Base-by-base conservation (phyloP, 176 grass and related monocot species). In the Elymus sibiricus region DNA sequence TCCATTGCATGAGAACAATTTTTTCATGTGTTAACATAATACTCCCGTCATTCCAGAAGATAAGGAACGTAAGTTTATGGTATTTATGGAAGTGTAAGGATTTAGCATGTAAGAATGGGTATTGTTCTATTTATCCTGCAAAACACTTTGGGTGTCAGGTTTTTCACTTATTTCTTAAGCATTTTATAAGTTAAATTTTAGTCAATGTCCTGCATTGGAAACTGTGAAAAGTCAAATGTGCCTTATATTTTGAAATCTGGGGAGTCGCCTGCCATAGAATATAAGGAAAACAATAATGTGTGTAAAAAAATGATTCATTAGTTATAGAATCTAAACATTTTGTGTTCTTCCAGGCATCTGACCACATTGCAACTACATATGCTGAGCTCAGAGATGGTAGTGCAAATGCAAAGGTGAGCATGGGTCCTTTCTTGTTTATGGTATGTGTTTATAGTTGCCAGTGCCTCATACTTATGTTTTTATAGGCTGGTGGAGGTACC, bases 291-390 rank as follows among this genome's bases (percentile, higher is more conserved):
- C 6, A 22, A 21, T 0, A 56, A 3, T 56, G 19, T 56, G 53
- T 38, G 9, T 31, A 24, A 10, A 7, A 83, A 62, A 27, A 3
- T 72, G 9, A 31, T 0, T 43, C 58, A 46, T 89, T 35, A 35
- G 44, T 74, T 81, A 11, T 67, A 42, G 9, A 16, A 56, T 75
- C 64, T 75, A 62, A 81, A 60, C 17, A 26, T 83, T 79, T 63
- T 82, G 26, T 85, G 4, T 29, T 83, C 78, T 26, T 61, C 8
- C 85, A 99, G 97, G 97, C 97, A 78, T 94, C 91, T 85, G 97
- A 99, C 69, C 92, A 99, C 55, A 99, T 99, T 83, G 92, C 97
- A 79, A 96, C 97, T 88, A 91, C 97, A 34, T 99, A 99, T 90
- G 97, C 97, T 31, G 97, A 99, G 60, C 90, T 99, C 56, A 96